These are phyloP conservation scores for Croton setiger DNA, from an alignment of 441 rosid genomes.

Conservation along the genomic window DNA sequence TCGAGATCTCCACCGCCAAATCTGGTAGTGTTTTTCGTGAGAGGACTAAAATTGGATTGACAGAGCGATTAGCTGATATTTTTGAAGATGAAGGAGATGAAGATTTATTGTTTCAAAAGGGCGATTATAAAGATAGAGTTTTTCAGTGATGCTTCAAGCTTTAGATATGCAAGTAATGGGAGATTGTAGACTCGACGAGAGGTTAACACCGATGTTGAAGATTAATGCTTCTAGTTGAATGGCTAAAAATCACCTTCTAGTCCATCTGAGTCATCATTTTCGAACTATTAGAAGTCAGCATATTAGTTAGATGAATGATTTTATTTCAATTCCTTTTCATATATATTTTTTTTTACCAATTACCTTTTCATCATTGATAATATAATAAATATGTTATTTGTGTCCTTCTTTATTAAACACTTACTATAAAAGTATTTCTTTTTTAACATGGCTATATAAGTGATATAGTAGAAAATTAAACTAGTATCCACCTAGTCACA, in stretches of 20 bases:
- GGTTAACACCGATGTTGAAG: conserved; percentile 88
- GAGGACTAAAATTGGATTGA: conserved; percentile 35
- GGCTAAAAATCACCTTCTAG: conserved; percentile 71
- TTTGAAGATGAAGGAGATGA: conserved; percentile 50
- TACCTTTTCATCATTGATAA: too few species aligned
- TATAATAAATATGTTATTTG: too few species aligned
- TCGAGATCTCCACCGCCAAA: conserved; percentile 34
- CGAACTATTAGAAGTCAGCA: conserved; percentile 83
- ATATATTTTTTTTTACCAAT: too few species aligned
- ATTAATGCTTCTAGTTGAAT: conserved; percentile 52
- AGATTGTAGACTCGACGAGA: conserved; percentile 91
- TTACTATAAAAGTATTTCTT: too few species aligned
- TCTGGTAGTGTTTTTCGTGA: conserved; percentile 32
- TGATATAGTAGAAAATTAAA: too few species aligned
- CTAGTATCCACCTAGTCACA: too few species aligned
- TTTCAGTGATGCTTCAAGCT: conserved; percentile 83
- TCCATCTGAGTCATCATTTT: conserved; percentile 88
- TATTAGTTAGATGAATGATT: conserved; percentile 90
- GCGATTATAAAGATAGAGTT: conserved; percentile 67
- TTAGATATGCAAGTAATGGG: conserved; percentile 90
- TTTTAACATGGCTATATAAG: too few species aligned
- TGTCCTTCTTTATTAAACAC: too few species aligned
- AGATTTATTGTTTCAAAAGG: conserved; percentile 60
- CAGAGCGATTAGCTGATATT: conserved; percentile 59
- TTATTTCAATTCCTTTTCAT: too few species aligned